Evolutionary conservation across 2,329 filamentous ascomycete species (phyloP).

Genomic region (Clarireedia monteithiana): DNA sequence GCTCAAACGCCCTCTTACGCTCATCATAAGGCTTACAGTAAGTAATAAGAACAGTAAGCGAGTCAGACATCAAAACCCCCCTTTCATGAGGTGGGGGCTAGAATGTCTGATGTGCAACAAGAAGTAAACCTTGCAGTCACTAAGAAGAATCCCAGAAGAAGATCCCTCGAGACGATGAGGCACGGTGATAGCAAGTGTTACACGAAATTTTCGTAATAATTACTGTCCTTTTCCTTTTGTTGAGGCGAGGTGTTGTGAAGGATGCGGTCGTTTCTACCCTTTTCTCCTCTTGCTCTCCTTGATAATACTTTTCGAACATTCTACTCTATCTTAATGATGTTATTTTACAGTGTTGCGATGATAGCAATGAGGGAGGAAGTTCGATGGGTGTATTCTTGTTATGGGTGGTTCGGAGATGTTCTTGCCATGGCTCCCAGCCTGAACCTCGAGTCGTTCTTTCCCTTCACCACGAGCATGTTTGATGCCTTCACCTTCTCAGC

Average conservation of each 20-base stretch:
- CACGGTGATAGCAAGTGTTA: background rate
- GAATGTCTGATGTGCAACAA: constrained; percentile 5
- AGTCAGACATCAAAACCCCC: background rate
- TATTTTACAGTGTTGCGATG: no score
- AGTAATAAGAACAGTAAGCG: background rate
- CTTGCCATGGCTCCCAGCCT: background rate
- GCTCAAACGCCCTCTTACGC: no score
- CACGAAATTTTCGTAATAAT: background rate
- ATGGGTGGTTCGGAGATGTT: background rate
- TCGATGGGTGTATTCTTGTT: background rate
- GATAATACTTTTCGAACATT: no score
- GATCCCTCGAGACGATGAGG: background rate
- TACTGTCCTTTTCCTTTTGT: background rate
- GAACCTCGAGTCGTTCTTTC: background rate
- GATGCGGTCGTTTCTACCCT: no score
- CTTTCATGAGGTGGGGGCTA: background rate
- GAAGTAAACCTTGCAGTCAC: background rate
- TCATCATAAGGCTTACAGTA: background rate
- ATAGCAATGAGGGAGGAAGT: no score
- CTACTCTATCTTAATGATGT: no score
- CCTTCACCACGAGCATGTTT: background rate
- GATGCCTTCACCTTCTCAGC: no score
- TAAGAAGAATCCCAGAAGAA: background rate
- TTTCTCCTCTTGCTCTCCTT: background rate
- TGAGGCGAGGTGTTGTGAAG: no score